A percentile compares a stretch with the other conserved stretches of the same genome.
Evolutionary conservation across 2,329 filamentous ascomycete species (phyloP).

Genomic region (Fusarium nematophilum): DNA sequence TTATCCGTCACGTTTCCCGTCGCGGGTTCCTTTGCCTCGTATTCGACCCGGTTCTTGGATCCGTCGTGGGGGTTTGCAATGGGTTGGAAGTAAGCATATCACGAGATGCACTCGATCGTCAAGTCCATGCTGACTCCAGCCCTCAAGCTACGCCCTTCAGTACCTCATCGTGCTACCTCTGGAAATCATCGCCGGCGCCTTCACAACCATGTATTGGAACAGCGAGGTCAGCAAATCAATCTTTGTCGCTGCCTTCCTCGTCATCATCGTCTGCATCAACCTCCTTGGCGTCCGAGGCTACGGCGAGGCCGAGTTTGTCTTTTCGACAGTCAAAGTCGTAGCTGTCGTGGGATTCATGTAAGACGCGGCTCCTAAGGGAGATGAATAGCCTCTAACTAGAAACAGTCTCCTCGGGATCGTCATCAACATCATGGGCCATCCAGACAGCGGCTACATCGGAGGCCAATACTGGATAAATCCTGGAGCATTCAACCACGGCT

Average conservation of each 20-base stretch:
- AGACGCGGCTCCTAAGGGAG: conserved; percentile 44
- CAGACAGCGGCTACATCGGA: conserved; percentile 80
- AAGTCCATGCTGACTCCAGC: not conserved
- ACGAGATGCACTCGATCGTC: too few relatives aligned
- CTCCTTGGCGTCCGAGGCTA: conserved; percentile 88
- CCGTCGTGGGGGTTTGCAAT: conserved; percentile 95
- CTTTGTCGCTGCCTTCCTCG: conserved; percentile 85
- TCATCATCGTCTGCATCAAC: conserved; percentile 82
- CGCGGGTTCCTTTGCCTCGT: conserved; percentile 90
- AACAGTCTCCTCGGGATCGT: conserved; percentile 82
- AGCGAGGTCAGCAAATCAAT: conserved; percentile 71
- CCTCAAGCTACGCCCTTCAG: conserved; percentile 78
- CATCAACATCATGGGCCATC: conserved; percentile 83
- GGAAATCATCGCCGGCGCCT: conserved; percentile 86
- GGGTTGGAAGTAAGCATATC: conserved; percentile 93
- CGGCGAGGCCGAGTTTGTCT: conserved; percentile 88
- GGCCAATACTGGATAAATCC: conserved; percentile 80
- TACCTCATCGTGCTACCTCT: conserved; percentile 87
- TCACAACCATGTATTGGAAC: conserved; percentile 87
- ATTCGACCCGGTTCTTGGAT: conserved; percentile 93
- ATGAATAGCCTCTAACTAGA: conserved; percentile 7
- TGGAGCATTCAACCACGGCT: conserved; percentile 83
- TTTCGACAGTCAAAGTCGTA: conserved; percentile 85
- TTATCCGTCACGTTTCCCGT: conserved; percentile 90
- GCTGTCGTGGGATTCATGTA: conserved; percentile 90